phyloP scores from a whole-genome alignment of 495 filamentous ascomycete genomes.

The Aspergillus panamensis region DNA sequence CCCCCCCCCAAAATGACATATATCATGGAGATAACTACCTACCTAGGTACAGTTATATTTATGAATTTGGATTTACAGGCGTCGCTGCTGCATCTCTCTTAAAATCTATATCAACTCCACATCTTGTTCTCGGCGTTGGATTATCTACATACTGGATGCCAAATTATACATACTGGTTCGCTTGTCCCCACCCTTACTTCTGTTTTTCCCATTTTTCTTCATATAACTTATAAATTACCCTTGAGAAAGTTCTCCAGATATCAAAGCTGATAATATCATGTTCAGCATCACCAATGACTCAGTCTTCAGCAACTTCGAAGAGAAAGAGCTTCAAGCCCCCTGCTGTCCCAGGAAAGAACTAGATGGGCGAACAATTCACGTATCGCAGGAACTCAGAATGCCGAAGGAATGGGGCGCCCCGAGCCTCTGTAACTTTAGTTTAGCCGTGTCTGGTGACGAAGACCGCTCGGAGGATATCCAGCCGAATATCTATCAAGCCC shows the following conservation, averaged over 20 bases:
- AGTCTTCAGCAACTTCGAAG: constrained; percentile 28
- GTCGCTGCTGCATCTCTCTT: constrained; percentile 13
- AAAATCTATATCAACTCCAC: constrained; percentile 33
- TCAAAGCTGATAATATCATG: constrained; percentile 40
- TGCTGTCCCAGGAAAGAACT: constrained; percentile 26
- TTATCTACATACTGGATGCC: constrained; percentile 45
- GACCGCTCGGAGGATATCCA: constrained; percentile 26
- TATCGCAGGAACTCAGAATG: constrained; percentile 24
- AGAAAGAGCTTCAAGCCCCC: constrained; percentile 30
- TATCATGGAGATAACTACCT: no score
- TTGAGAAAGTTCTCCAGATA: constrained; percentile 21
- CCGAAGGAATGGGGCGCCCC: constrained; percentile 22
- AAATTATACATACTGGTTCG: constrained; percentile 45
- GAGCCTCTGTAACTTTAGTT: constrained; percentile 34
- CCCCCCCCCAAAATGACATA: no score
- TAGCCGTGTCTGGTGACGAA: constrained; percentile 17
- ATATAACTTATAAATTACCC: no score
- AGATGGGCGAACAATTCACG: constrained; percentile 30
- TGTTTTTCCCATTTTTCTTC: neutral
- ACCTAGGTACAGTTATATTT: neutral
- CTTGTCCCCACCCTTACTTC: neutral
- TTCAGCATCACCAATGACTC: constrained; percentile 35
- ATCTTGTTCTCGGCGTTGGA: constrained; percentile 41
- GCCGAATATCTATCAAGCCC: constrained; percentile 40
- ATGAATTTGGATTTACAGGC: constrained; percentile 3